Conservation (phyloP, 2,329 filamentous ascomycete genomes). For the Paraphaeosphaeria sporulosa region DNA sequence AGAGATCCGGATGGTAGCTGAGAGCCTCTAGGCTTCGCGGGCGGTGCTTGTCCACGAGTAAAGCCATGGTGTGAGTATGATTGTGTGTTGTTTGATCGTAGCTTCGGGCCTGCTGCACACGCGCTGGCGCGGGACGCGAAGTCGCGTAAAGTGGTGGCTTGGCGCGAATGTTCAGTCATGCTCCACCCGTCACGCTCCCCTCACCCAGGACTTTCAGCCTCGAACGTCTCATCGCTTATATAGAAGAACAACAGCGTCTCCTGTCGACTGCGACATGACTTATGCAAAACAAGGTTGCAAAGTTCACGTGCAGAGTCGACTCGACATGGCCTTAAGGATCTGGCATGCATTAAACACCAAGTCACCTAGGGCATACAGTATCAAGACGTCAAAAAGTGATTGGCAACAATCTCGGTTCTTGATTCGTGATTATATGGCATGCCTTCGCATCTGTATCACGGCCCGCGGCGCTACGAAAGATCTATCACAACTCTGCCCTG, state of each 20-base stretch:
- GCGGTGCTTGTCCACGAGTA: constrained; percentile 71
- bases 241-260: too few relatives aligned
- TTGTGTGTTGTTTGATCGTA: constrained; percentile 1
- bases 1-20: constrained; percentile 89
- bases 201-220: too few relatives aligned
- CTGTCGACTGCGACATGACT: too few relatives aligned
- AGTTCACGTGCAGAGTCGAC: too few relatives aligned
- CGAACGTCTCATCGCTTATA: too few relatives aligned
- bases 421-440: neutral
- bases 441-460: neutral
- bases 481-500: constrained; percentile 59
- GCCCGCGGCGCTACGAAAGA: constrained; percentile 27
- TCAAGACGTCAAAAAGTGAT: neutral
- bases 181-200: too few relatives aligned
- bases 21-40: constrained; percentile 78
- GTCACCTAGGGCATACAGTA: neutral
- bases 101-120: constrained; percentile 26
- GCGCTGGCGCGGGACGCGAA: constrained; percentile 33
- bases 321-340: neutral
- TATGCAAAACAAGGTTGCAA: too few relatives aligned
- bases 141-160: constrained; percentile 41
- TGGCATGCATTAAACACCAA: neutral
- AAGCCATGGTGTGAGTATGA: constrained; percentile 59
- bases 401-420: neutral
- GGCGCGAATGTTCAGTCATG: constrained; percentile 9